A percentile compares a stretch with the other conserved stretches of the same genome.
Evolutionary conservation across 2,329 filamentous ascomycete species (phyloP).

Genomic region (Aspergillus niger): DNA sequence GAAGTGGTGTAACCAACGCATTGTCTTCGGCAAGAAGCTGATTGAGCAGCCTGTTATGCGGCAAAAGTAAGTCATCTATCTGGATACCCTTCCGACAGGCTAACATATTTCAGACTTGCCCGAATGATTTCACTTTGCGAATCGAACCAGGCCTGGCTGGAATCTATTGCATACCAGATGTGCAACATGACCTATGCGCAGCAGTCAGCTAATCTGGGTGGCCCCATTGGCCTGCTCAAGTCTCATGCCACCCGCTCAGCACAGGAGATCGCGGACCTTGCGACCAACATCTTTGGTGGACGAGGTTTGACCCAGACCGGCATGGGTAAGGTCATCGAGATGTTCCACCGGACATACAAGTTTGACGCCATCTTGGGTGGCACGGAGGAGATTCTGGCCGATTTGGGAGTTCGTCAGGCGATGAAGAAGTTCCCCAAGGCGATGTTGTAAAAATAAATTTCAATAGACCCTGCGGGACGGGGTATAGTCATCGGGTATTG

Average conservation of each 20-base stretch:
- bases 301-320: conserved; percentile 76
- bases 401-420: conserved; percentile 80
- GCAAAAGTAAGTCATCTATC: conserved; percentile 62
- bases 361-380: conserved; percentile 78
- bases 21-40: conserved; percentile 80
- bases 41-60: conserved; percentile 80
- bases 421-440: conserved; percentile 83
- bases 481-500: not conserved
- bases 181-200: conserved; percentile 77
- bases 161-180: conserved; percentile 86
- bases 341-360: conserved; percentile 83
- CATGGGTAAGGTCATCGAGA: conserved; percentile 81
- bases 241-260: conserved; percentile 74
- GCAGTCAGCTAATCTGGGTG: conserved; percentile 73
- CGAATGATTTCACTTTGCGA: conserved; percentile 84
- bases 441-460: conserved; percentile 58
- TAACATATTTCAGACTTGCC: conserved; percentile 58
- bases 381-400: conserved; percentile 78
- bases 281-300: conserved; percentile 84
- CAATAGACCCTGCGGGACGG: not conserved
- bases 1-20: conserved; percentile 84
- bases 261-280: conserved; percentile 80
- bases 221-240: conserved; percentile 81
- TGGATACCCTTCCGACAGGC: not conserved
- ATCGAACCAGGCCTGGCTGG: conserved; percentile 82